phyloP scores from a whole-genome alignment of 805 yeast genomes.

The Sugiyamaella americana region DNA sequence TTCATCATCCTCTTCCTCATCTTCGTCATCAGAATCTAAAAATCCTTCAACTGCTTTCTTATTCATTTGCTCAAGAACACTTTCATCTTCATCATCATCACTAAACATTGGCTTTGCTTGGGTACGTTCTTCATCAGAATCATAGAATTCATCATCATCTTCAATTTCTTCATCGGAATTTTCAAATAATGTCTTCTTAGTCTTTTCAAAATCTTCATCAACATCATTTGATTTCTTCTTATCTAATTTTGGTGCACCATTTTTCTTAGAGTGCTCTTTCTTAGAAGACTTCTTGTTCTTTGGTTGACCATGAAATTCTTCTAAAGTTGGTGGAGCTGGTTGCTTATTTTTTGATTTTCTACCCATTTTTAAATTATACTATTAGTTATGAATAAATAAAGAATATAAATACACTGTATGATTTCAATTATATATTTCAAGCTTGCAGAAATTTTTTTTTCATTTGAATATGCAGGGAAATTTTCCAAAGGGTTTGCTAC shows the following conservation, averaged over 20 bases:
- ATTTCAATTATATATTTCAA: neutral
- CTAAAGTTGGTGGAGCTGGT: constrained; percentile 83
- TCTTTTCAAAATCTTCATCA: constrained; percentile 56
- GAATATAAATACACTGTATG: neutral
- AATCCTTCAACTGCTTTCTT: constrained; percentile 20
- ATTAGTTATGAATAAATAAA: neutral
- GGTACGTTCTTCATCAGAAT: constrained; percentile 57
- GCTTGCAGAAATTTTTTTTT: no score
- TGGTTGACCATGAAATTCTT: constrained; percentile 53
- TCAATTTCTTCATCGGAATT: constrained; percentile 34
- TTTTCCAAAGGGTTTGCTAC: no score
- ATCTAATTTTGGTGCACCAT: neutral
- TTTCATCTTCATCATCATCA: constrained; percentile 64
- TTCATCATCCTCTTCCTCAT: constrained; percentile 16
- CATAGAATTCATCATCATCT: constrained; percentile 42
- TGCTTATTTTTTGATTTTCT: constrained; percentile 91
- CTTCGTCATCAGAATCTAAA: constrained; percentile 9
- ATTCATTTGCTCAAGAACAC: constrained; percentile 34
- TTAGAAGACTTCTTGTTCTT: constrained; percentile 23
- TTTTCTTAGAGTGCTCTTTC: neutral
- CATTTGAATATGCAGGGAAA: neutral
- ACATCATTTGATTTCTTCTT: constrained; percentile 29
- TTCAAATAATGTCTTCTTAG: constrained; percentile 63
- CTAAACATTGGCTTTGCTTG: constrained; percentile 67
- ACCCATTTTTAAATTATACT: constrained; percentile 52